Evolutionary conservation across 2,329 filamentous ascomycete genomes (phyloP), one percentile per base, ranked within the genome.

Genomic region (Penicillium janthinellum): DNA sequence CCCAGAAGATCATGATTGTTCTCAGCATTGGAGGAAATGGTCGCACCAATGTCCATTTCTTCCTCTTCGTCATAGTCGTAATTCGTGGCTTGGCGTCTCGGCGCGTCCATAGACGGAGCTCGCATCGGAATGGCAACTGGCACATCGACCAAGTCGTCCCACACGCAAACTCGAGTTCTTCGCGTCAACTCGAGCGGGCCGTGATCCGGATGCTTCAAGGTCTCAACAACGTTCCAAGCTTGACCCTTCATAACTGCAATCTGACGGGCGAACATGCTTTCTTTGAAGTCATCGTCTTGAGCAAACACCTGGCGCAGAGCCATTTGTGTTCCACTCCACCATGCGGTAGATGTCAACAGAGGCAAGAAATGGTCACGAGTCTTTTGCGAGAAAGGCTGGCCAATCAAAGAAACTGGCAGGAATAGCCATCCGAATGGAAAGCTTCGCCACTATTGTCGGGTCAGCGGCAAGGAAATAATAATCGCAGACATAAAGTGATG

Each of bases 401-500:
- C 95, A 65, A 99, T 99, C 31, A 99, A 85, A 57, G 95, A 96
- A 5, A 99, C 95, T 0, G 95, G 95, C 4, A 99, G 82, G 79
- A 99, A 99, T 1, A 99, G 88, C 95, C 95, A 99, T 39, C 95
- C 95, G 73, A 99, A 99, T 0, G 95, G 95, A 75, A 97, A 99
- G 78, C 92, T 95, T 64, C 86, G 84, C 86, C 86, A 89, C 84
- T 86, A 55, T 35, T 28, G 54, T 57, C 38, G 52, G n/a, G 25
- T 75, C 66, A 75, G 70, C 47, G 62, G 51, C 14, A 20, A 37
- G 11, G 20, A 25, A 42, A 25, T 25, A 7, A 11, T n/a, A 7
- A 5, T 41, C 5, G 31, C 14, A 12, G 35, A n/a, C 20, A 2
- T 12, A 37, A 22, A 20, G n/a, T 22, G 4, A 34, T 17, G 4